Percentiles rank a stretch among this genome's conserved stretches.
Conservation (phyloP, 2,329 filamentous ascomycete genomes). For the Alternaria sp. region DNA sequence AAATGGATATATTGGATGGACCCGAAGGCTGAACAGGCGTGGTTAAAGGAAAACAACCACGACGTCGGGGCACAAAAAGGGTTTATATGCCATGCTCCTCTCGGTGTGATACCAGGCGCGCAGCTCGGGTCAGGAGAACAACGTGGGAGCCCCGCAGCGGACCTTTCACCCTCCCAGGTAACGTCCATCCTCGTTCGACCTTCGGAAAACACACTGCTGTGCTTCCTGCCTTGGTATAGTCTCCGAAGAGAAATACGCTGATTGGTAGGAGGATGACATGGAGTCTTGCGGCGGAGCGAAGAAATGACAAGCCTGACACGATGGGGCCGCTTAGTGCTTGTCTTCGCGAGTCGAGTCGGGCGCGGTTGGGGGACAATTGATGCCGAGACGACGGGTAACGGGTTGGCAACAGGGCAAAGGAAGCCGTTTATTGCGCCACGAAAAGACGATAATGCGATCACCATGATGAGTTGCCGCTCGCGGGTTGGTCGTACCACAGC, state of each 20-base stretch:
- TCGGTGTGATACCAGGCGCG: conserved; percentile 10
- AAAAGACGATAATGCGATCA: background rate
- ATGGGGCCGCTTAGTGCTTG: conserved; percentile 26
- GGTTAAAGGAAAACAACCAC: background rate
- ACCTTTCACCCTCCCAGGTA: conserved; percentile 21
- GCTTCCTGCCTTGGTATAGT: conserved; percentile 27
- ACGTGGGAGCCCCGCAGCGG: conserved; percentile 31
- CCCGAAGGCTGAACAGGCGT: conserved; percentile 11
- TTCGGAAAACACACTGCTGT: conserved; percentile 22
- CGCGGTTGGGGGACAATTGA: conserved; percentile 7
- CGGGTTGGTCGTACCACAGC: conserved; percentile 6
- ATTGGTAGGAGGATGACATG: conserved; percentile 24
- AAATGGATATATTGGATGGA: conserved; percentile 8
- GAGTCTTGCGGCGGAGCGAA: conserved; percentile 13
- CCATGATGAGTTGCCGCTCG: background rate
- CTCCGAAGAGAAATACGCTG: conserved; percentile 20
- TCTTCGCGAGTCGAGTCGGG: conserved; percentile 18
- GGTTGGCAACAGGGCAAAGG: conserved; percentile 1
- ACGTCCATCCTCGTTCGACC: conserved; percentile 5
- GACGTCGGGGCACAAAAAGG: conserved; percentile 7
- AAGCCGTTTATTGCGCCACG: background rate
- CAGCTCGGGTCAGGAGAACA: conserved; percentile 15
- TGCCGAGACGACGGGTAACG: conserved; percentile 9
- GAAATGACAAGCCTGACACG: conserved; percentile 30
- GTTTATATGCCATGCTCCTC: conserved; percentile 25